Base-by-base conservation (phyloP, 2,329 filamentous ascomycete species). In the Aspergillus hortae region DNA sequence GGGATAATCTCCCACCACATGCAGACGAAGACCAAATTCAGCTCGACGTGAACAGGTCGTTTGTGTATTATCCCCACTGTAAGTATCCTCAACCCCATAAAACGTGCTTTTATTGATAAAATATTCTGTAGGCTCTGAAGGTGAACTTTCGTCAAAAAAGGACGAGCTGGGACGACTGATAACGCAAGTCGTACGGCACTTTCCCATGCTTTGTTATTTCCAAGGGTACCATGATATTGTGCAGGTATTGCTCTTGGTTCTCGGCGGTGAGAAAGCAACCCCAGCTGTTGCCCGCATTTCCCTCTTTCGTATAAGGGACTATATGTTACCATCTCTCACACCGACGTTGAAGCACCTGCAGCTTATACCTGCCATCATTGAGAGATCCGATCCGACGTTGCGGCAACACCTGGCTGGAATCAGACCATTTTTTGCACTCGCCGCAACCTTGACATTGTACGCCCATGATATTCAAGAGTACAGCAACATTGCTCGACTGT, bases 221-320 rank as follows among this genome's bases (percentile, higher is more conserved):
- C 94, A 99, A 75, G 94, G 94, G 68, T 99, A 95, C 70, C 94
- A 99, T 72, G 94, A 99, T 74, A 97, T 99, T 65, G 94, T 90
- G 62, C 95, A 99, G 74, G 94, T 99, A 21, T 81, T 99, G 54
- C 82, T 97, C 38, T 81, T 99, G 12, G 92, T 96, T 10, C 79
- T 99, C 4, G 86, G 87, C 0, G 74, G 83, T 9, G 65, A 78
- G 19, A 68, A 78, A 49, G 86, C 89, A 14, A 77, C 80, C 15
- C 70, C 78, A 6, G 84, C 87, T 14, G 83, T 95, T 30, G 81
- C 88, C 32, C 87, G 89, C n/a, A 84, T 99, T 53, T 96, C 92
- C 3, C 79, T 92, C 30, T 81, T 97, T 42, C 88, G 91, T 48
- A 96, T 99, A 67, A 85, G 94, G 56, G 94, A 99, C 74, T 99